These are phyloP conservation scores for Verticillium klebahnii DNA, from an alignment of 2,329 filamentous ascomycete species.

Conservation along the genomic window DNA sequence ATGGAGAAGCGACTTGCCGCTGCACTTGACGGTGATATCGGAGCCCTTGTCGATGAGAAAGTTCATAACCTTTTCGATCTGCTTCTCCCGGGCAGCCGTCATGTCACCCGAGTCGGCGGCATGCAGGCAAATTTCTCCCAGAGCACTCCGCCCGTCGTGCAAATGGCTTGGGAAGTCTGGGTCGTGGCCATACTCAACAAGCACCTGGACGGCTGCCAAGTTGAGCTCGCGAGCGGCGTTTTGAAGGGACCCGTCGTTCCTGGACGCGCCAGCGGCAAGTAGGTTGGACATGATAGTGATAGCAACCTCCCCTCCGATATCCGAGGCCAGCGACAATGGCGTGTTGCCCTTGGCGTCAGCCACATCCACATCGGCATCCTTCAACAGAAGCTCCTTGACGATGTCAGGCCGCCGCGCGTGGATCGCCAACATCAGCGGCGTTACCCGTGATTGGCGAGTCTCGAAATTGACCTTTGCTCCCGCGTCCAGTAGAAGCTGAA, in stretches of 20 bases:
- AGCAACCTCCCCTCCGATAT: slow-evolving; percentile 46
- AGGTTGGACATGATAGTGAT: slow-evolving; percentile 51
- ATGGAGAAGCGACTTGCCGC: slow-evolving; percentile 55
- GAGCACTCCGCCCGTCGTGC: slow-evolving; percentile 57
- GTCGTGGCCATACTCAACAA: slow-evolving; percentile 57
- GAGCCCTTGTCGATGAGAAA: slow-evolving; percentile 53
- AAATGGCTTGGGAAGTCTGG: slow-evolving; percentile 60
- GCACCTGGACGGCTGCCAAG: slow-evolving; percentile 47
- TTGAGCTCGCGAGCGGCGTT: slow-evolving; percentile 59
- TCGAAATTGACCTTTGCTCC: slow-evolving; percentile 54
- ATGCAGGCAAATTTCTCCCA: slow-evolving; percentile 59
- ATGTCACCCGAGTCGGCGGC: slow-evolving; percentile 42
- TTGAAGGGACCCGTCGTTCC: slow-evolving; percentile 63
- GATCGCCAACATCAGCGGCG: slow-evolving; percentile 57
- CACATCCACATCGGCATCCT: slow-evolving; percentile 56
- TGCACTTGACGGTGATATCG: slow-evolving; percentile 49
- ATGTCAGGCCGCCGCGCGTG: slow-evolving; percentile 51
- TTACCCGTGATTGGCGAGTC: slow-evolving; percentile 45
- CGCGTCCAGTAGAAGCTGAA: slow-evolving; percentile 50
- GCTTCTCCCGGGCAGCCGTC: slow-evolving; percentile 41
- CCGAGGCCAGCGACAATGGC: slow-evolving; percentile 56
- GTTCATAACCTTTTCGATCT: slow-evolving; percentile 52
- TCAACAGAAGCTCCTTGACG: slow-evolving; percentile 50
- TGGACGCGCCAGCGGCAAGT: slow-evolving; percentile 49
- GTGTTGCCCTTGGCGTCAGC: slow-evolving; percentile 53